These are phyloP conservation scores for Aspergillus hiratsukae DNA, from an alignment of 2,329 filamentous ascomycete genomes.

Conservation along the genomic window DNA sequence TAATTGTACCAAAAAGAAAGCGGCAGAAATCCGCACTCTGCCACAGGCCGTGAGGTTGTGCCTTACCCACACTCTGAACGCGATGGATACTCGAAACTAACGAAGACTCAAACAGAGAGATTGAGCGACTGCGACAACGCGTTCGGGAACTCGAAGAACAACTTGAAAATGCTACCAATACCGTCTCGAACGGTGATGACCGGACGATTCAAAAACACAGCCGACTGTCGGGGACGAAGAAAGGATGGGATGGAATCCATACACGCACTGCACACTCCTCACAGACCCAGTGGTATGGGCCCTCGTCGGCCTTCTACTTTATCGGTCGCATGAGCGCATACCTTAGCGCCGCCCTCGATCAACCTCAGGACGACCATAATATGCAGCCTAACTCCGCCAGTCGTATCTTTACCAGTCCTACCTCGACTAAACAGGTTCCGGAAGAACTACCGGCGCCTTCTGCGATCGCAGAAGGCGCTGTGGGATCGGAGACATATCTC, in stretches of 20 bases:
- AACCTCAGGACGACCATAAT: slow-evolving; percentile 25
- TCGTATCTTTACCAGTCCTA: slow-evolving; percentile 11
- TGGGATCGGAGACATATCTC: slow-evolving; percentile 26
- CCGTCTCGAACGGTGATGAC: slow-evolving; percentile 5
- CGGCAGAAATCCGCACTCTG: not conserved
- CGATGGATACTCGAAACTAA: not conserved
- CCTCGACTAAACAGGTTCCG: not conserved
- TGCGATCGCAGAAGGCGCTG: slow-evolving; percentile 7
- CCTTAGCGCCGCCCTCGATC: slow-evolving; percentile 31
- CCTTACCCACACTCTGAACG: not conserved
- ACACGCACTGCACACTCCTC: slow-evolving; percentile 30
- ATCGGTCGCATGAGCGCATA: slow-evolving; percentile 40
- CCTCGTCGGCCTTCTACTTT: slow-evolving; percentile 45
- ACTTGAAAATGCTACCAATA: slow-evolving; percentile 22
- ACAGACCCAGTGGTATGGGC: slow-evolving; percentile 39
- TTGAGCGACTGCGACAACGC: slow-evolving; percentile 29
- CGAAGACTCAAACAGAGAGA: slow-evolving; percentile 8
- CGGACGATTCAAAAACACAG: not conserved
- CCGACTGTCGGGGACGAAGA: slow-evolving; percentile 17
- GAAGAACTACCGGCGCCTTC: slow-evolving; percentile 4
- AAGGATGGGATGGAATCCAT: slow-evolving; percentile 38
- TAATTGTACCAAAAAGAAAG: slow-evolving; percentile 15
- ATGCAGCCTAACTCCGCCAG: slow-evolving; percentile 28
- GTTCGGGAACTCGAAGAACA: slow-evolving; percentile 32
- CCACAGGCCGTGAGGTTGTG: not conserved